phyloP scores from a whole-genome alignment of 495 filamentous ascomycete species.

The Podospora tetraspora region DNA sequence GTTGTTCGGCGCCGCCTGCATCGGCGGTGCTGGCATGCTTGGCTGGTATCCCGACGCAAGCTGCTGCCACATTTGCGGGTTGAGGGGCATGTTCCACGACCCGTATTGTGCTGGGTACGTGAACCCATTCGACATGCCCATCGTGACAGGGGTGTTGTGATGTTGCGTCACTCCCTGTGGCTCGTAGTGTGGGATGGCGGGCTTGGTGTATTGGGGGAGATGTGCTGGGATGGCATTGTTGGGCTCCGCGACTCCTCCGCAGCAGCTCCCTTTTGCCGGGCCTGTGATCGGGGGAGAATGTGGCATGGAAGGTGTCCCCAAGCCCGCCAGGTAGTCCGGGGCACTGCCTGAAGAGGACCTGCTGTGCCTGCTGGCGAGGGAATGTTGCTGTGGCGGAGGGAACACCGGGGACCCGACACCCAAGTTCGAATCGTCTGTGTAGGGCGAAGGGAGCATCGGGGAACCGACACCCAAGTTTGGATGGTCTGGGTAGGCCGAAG shows the following conservation, averaged over 20 bases:
- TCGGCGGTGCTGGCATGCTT: slow-evolving; percentile 9
- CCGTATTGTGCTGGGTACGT: slow-evolving; percentile 39
- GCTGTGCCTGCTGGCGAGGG: slow-evolving; percentile 14
- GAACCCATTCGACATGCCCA: slow-evolving; percentile 26
- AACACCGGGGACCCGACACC: slow-evolving; percentile 6
- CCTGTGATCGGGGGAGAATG: not conserved
- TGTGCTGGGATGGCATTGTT: not conserved
- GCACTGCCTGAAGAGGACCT: slow-evolving; percentile 4
- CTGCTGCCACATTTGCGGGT: slow-evolving; percentile 36
- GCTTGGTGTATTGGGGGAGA: not conserved
- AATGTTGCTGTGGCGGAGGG: not conserved
- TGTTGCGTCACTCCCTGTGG: not conserved
- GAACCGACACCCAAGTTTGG: not conserved
- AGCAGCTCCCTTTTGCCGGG: slow-evolving; percentile 1
- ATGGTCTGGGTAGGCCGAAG: slow-evolving; percentile 2
- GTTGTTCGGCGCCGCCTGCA: slow-evolving; percentile 8
- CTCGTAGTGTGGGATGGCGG: not conserved
- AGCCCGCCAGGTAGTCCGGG: slow-evolving; percentile 2
- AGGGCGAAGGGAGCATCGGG: slow-evolving; percentile 5
- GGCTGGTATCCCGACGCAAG: slow-evolving; percentile 17
- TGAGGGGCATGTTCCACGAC: slow-evolving; percentile 39
- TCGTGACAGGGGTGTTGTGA: not conserved
- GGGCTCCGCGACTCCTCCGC: slow-evolving; percentile 14
- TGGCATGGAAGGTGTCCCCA: not conserved
- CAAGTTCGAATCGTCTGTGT: not conserved